phyloP scores from a whole-genome alignment of 495 filamentous ascomycete genomes.

The Filosporella fistucella region DNA sequence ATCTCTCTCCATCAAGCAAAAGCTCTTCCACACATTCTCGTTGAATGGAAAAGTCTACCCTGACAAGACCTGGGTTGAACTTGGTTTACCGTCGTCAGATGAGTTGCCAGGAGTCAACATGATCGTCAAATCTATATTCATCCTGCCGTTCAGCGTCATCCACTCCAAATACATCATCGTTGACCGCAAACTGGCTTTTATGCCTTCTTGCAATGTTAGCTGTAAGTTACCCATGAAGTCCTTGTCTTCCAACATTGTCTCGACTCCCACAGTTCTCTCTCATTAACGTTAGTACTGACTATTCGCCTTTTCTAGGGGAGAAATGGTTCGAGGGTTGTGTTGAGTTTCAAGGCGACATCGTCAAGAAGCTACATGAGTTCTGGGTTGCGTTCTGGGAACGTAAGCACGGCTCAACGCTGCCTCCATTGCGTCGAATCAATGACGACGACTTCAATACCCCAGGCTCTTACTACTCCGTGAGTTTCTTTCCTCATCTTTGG shows the following conservation, averaged over 20 bases:
- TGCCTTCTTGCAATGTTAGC: conserved; percentile 72
- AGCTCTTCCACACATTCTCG: conserved; percentile 59
- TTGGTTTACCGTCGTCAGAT: conserved; percentile 53
- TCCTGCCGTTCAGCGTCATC: conserved; percentile 70
- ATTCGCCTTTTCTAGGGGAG: too few relatives aligned
- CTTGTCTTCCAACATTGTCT: too few relatives aligned
- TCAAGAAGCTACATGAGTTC: conserved; percentile 50
- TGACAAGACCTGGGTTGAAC: conserved; percentile 45
- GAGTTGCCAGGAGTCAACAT: conserved; percentile 56
- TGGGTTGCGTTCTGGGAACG: conserved; percentile 53
- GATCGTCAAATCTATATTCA: conserved; percentile 64
- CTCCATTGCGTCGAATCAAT: neutral
- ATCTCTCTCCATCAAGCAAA: conserved; percentile 60
- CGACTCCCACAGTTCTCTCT: too few relatives aligned
- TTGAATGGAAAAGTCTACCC: conserved; percentile 52
- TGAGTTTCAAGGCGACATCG: conserved; percentile 50
- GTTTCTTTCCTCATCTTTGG: too few relatives aligned
- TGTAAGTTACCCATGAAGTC: too few relatives aligned
- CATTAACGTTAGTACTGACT: too few relatives aligned
- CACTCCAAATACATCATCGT: conserved; percentile 73
- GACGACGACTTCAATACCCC: too few relatives aligned
- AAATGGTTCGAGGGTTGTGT: conserved; percentile 69
- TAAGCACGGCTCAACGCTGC: conserved; percentile 21
- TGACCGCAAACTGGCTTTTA: conserved; percentile 52
- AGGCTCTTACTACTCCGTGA: too few relatives aligned